These are phyloP conservation scores for Evernia prunastri DNA, from an alignment of 495 filamentous ascomycete species.

Conservation along the genomic window DNA sequence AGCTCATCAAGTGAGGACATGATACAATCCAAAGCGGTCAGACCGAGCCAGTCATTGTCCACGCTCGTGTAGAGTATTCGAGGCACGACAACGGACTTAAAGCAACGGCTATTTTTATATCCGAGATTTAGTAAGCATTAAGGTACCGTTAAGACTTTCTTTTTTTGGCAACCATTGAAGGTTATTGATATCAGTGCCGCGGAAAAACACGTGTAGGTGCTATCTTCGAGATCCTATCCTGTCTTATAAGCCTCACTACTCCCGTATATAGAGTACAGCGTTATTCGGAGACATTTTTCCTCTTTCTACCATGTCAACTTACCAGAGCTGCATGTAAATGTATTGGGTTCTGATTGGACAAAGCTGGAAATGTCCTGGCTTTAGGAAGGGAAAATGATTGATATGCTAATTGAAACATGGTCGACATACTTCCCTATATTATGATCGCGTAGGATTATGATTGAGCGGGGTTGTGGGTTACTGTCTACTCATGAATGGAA, in stretches of 20 bases:
- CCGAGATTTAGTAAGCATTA: too few relatives aligned
- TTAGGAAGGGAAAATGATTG: background rate
- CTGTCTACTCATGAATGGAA: background rate
- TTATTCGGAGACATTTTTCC: too few relatives aligned
- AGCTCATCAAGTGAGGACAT: conserved; percentile 79
- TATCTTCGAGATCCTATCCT: too few relatives aligned
- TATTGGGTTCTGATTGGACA: too few relatives aligned
- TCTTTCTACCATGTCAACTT: too few relatives aligned
- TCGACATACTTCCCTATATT: background rate
- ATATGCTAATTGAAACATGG: background rate
- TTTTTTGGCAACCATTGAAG: background rate
- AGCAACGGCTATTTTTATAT: background rate
- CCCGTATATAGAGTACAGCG: too few relatives aligned
- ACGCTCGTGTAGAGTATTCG: too few relatives aligned
- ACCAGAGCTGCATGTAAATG: too few relatives aligned
- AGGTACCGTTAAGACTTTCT: too few relatives aligned
- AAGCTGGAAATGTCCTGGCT: background rate
- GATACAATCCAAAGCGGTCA: background rate
- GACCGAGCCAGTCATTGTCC: background rate
- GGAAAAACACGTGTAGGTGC: background rate
- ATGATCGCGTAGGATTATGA: background rate
- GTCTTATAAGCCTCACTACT: too few relatives aligned
- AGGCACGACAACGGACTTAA: background rate
- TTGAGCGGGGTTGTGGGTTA: background rate
- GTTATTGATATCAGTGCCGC: background rate